Conservation (phyloP, 2,329 filamentous ascomycete genomes). For the Alternaria gaisen region DNA sequence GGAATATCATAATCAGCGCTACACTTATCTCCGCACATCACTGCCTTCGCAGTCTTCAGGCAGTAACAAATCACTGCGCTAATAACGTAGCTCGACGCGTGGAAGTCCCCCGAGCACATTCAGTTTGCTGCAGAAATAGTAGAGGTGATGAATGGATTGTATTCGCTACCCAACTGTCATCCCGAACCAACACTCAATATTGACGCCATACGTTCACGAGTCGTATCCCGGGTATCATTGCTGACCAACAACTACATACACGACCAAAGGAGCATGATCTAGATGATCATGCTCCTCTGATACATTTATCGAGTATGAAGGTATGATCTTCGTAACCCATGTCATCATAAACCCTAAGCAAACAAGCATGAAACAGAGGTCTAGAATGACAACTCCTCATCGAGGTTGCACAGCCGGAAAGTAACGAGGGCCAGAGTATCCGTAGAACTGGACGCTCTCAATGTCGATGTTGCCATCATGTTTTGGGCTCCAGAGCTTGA, state of each 20-base stretch:
- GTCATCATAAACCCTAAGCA: not conserved
- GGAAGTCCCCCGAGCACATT: not conserved
- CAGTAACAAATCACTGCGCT: not conserved
- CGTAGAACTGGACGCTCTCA: conserved; percentile 82
- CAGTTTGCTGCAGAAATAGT: not conserved
- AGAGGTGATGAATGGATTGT: not conserved
- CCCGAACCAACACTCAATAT: too few relatives aligned
- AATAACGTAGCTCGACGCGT: not conserved
- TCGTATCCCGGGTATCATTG: conserved; percentile 9
- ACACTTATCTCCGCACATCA: not conserved
- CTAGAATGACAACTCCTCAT: conserved; percentile 9
- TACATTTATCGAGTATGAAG: not conserved
- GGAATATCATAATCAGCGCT: not conserved
- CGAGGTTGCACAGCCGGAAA: conserved; percentile 72
- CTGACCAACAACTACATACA: not conserved
- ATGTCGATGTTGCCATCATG: conserved; percentile 86
- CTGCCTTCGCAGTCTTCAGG: not conserved
- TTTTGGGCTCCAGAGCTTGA: conserved; percentile 89
- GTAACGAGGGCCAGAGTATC: conserved; percentile 85
- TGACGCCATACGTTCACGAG: not conserved
- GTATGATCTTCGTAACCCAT: not conserved
- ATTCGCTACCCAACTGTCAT: not conserved
- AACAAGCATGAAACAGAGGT: not conserved
- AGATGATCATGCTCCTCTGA: not conserved
- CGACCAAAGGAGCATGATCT: not conserved